These are phyloP conservation scores for Retiboletus flavoniger DNA, from an alignment of 1,284 basidiomycete species.

Conservation along the genomic window DNA sequence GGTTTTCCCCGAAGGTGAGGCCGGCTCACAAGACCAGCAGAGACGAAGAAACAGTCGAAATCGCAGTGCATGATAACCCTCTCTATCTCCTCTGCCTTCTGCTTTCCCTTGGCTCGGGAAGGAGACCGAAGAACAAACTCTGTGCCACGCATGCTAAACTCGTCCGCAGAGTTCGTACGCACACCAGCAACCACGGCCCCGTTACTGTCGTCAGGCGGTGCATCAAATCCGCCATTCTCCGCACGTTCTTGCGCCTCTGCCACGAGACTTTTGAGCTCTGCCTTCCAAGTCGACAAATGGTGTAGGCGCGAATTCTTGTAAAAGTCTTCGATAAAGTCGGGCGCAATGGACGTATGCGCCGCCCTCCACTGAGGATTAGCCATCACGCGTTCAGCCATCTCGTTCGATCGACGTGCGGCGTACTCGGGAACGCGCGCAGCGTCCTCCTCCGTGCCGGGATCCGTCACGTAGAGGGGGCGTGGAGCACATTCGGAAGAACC, in stretches of 20 bases:
- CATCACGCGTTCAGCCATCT: constrained; percentile 72
- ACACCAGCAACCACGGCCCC: constrained; percentile 28
- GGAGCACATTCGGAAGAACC: constrained; percentile 20
- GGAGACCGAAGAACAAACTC: constrained; percentile 50
- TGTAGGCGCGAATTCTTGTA: constrained; percentile 93
- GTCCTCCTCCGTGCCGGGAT: constrained; percentile 42
- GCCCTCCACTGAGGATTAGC: constrained; percentile 81
- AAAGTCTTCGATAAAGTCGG: constrained; percentile 86
- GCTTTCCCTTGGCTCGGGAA: constrained; percentile 57
- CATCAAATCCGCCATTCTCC: constrained; percentile 41
- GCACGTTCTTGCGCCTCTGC: constrained; percentile 73
- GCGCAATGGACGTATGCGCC: constrained; percentile 82
- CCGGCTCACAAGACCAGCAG: constrained; percentile 77
- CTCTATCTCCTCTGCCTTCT: constrained; percentile 46
- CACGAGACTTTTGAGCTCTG: constrained; percentile 82
- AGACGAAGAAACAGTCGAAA: constrained; percentile 97
- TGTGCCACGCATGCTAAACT: constrained; percentile 59
- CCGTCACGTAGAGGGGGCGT: constrained; percentile 41
- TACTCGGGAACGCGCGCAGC: constrained; percentile 56
- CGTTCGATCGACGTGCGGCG: constrained; percentile 64
- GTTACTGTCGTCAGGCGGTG: neutral
- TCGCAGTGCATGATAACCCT: constrained; percentile 91
- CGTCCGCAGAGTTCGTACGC: constrained; percentile 23
- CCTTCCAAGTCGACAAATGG: constrained; percentile 90
- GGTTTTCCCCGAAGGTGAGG: constrained; percentile 84